Conservation (phyloP, 73 alveolate species). For the Paramecium tetraurelia region DNA sequence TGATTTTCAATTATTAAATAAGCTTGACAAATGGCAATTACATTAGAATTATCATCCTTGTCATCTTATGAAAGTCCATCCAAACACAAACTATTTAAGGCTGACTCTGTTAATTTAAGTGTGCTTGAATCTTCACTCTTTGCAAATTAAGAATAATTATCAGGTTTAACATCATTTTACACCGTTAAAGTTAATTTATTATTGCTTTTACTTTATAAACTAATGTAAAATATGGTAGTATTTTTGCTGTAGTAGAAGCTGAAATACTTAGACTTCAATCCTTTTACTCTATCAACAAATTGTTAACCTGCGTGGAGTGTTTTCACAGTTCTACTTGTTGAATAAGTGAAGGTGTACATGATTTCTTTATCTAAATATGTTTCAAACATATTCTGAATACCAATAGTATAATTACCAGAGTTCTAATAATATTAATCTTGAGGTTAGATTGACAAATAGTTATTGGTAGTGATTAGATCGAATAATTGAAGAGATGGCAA, state of each 20-base stretch:
- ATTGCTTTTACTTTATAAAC: not conserved
- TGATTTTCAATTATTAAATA: not conserved
- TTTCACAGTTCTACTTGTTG: conserved; percentile 37
- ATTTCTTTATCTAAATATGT: not conserved
- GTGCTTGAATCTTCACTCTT: conserved; percentile 9
- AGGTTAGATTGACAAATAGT: not conserved
- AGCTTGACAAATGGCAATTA: not conserved
- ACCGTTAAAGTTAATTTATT: not conserved
- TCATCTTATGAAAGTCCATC: not conserved
- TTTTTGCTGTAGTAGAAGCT: not conserved
- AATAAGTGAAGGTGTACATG: not conserved
- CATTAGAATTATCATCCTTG: not conserved
- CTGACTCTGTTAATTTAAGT: not conserved
- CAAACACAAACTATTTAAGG: not conserved
- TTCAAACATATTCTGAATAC: not conserved
- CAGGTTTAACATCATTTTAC: not conserved
- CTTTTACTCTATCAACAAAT: not conserved
- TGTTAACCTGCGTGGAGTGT: not conserved
- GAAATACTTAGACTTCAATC: not conserved
- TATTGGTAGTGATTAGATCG: not conserved
- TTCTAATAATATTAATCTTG: not conserved
- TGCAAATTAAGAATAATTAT: not conserved
- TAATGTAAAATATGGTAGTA: not conserved
- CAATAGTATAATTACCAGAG: not conserved
- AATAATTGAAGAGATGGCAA: not conserved